Percentiles rank a stretch among this genome's conserved stretches.
These are phyloP conservation scores for Ophiostoma fasciatum DNA, from an alignment of 2,329 filamentous ascomycete species.

Conservation along the genomic window DNA sequence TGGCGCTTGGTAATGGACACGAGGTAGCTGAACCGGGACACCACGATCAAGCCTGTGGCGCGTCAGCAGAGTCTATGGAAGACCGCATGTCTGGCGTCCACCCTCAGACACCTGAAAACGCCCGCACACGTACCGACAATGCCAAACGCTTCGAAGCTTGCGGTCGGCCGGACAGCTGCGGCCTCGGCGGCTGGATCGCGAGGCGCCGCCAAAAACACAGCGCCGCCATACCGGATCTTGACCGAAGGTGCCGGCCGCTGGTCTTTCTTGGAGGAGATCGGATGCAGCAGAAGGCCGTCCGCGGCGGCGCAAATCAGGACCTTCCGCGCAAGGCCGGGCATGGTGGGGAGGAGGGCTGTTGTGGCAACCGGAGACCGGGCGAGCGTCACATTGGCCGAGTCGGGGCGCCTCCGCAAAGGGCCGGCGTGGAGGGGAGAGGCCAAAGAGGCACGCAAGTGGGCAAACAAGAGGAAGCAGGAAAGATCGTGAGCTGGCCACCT, in stretches of 20 bases:
- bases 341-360: conserved; percentile 20
- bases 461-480: too few relatives aligned
- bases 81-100: too few relatives aligned
- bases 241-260: conserved; percentile 39
- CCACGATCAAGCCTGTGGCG: conserved; percentile 58
- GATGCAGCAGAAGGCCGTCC: conserved; percentile 72
- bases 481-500: too few relatives aligned
- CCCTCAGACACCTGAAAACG: too few relatives aligned
- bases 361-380: neutral
- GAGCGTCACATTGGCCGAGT: conserved; percentile 1
- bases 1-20: conserved; percentile 75
- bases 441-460: too few relatives aligned
- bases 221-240: conserved; percentile 54
- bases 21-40: conserved; percentile 70
- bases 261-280: conserved; percentile 47
- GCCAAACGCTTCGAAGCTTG: conserved; percentile 45
- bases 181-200: conserved; percentile 32
- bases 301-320: conserved; percentile 65
- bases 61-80: too few relatives aligned
- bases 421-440: too few relatives aligned
- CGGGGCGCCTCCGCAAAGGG: neutral
- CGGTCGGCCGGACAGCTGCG: conserved; percentile 27
- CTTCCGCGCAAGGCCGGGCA: conserved; percentile 70
- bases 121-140: conserved; percentile 33
- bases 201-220: conserved; percentile 27